A percentile compares a stretch with the other conserved stretches of the same genome.
These are phyloP conservation scores for Tuber umbilicatum DNA, from an alignment of 495 filamentous ascomycete species.

Conservation along the genomic window DNA sequence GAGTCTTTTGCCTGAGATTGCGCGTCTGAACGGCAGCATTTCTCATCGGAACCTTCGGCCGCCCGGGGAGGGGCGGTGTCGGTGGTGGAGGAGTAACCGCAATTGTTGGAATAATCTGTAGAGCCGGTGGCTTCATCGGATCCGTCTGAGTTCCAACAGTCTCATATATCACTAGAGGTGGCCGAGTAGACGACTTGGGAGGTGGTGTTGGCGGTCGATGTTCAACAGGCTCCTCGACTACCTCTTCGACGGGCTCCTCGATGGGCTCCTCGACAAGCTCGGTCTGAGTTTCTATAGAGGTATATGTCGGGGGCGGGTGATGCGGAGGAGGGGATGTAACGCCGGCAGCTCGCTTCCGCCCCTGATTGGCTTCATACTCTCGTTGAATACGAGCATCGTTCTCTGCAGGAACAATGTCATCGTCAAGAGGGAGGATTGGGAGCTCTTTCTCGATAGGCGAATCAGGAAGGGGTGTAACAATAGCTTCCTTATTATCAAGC, in stretches of 20 bases:
- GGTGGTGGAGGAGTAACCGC: conserved; percentile 57
- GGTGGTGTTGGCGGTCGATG: conserved; percentile 63
- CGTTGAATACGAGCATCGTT: conserved; percentile 44
- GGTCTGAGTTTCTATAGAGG: conserved; percentile 18
- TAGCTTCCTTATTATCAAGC: conserved; percentile 22
- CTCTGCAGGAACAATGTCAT: conserved; percentile 14
- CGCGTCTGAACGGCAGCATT: conserved; percentile 44
- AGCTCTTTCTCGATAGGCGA: conserved; percentile 22
- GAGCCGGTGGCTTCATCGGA: conserved; percentile 40
- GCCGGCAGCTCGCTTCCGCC: conserved; percentile 57
- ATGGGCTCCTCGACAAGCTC: neutral
- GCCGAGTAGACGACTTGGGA: conserved; percentile 47
- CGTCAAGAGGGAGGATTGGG: neutral
- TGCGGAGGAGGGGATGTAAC: conserved; percentile 36
- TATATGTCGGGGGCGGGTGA: conserved; percentile 41
- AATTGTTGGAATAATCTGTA: conserved; percentile 54
- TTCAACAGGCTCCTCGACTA: conserved; percentile 35
- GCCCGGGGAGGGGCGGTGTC: conserved; percentile 50
- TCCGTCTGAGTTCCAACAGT: conserved; percentile 72
- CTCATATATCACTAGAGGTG: conserved; percentile 36
- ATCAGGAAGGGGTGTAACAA: conserved; percentile 23
- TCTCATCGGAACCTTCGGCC: conserved; percentile 51
- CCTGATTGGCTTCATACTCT: conserved; percentile 65
- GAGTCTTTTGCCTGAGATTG: conserved; percentile 52
- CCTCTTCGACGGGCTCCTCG: neutral